Base-by-base conservation (phyloP, 2,329 filamentous ascomycete species). In the Ascosphaera pollenicola region DNA sequence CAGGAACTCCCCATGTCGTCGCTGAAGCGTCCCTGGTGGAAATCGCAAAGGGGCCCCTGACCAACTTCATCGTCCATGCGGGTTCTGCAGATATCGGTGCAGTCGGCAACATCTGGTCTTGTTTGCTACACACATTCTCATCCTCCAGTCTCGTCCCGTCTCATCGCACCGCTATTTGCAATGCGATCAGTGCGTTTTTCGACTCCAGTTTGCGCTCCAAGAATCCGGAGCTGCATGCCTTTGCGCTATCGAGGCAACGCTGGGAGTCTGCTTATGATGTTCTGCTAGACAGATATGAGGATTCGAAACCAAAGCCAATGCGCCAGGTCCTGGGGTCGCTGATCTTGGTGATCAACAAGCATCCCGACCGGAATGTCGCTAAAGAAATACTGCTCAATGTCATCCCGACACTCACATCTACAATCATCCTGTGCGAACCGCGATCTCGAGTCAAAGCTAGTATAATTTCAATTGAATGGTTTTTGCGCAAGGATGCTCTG, bases 141-240 rank as follows among this genome's bases (percentile, higher is more conserved):
- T 54, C 49, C 18, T 50, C 55, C 15, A 54, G 52, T 31, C 50
- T 61, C 35, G 51, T 58, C 15, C 50, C 51, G 43, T 46, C 46
- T 31, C 62, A 66, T 49, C 55, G 54, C 13, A 53, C 56, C 17
- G 54, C 57, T 5, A 55, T 56, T 30, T 62, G 59, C 43, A 64
- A 63, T 53, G 56, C 61, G 5, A 39, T 63, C 19, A 59, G 58
- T 41, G 56, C 56, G 16, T 63, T 62, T 39, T 45, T 65, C 17
- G 55, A 62, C 43, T 51, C 54, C 10, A 54, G 55, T 8, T 41
- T 47, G 13, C 44, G 46, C 10, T 59, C 61, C 10, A 39, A 48
- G 21, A 47, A 49, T 40, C 42, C 50, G 10, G 42, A 45, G 6
- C 52, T 62, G 2, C 52, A 48, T 35, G 39, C 49, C 17, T 46